Base-by-base conservation (phyloP, 176 grass and related monocot genomes). In the Tuctoria greenei region DNA sequence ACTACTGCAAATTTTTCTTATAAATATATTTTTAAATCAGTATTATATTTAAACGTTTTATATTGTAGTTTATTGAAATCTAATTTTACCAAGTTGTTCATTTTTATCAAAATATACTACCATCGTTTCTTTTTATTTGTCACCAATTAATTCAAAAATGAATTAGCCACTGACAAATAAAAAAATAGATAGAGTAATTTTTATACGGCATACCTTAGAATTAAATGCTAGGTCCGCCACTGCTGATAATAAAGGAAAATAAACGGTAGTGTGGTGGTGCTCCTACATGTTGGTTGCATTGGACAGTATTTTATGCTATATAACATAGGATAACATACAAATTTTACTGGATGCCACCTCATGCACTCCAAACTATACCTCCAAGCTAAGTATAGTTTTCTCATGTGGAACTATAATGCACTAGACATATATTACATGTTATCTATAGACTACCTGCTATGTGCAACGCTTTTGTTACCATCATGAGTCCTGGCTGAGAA, bases 391-490 rank as follows among this genome's bases (percentile, higher is more conserved):
- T 36, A 39, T 66, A 58, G 7, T 72, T 49, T 38, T 57, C 18
- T 73, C 39, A 66, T 73, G 54, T 47, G 11, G 1, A 72, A 73
- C 45, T 61, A 16, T 8, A 60, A 62, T 11, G 20, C 61, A 73
- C 11, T 61, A 40, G 18, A 73, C 66, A n/a, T 37, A 25, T 45
- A 45, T 39, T 28, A 52, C 8, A 2, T 52, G 46, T 38, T 75
- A 75, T 73, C 28, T 70, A 65, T 82, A 41, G 65, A 71, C 18
- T 50, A 72, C 58, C 28, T 82, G 77, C 39, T 41, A 59, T 87
- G 40, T 77, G 59, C 47, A 66, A 66, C 65, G 47, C 2, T 24
- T 16, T 5, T 63, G 9, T 72, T 45, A 68, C 12, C 8, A 5
- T 72, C 20, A 36, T 11, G 26, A 59, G 27, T 79, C 37, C 73